A percentile compares a stretch with the other conserved stretches of the same genome.
Evolutionary conservation across 495 filamentous ascomycete genomes (phyloP).

Genomic region (Daldinia caldariorum): DNA sequence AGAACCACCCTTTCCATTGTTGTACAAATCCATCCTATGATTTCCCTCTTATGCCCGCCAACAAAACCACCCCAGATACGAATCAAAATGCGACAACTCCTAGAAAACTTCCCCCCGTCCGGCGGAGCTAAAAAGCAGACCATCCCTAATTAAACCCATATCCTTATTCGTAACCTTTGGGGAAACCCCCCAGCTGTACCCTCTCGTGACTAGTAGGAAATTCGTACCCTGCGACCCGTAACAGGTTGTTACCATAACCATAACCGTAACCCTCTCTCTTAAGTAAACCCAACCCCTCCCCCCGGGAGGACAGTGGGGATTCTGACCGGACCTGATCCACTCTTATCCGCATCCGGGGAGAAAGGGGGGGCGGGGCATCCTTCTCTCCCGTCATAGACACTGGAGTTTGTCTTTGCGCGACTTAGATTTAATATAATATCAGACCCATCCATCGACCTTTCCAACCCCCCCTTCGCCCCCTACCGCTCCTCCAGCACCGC

Average conservation of each 20-base stretch:
- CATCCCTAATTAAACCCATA: background rate
- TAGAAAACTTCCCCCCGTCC: background rate
- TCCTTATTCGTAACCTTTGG: conserved; percentile 14
- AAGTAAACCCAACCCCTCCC: background rate
- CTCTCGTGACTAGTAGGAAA: conserved; percentile 18
- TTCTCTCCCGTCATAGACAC: background rate
- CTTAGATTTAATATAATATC: too few species aligned
- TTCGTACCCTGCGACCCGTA: conserved; percentile 22
- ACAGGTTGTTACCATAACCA: conserved; percentile 11
- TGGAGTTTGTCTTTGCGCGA: too few species aligned
- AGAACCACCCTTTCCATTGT: conserved; percentile 4
- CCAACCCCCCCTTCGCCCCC: background rate
- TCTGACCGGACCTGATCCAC: background rate
- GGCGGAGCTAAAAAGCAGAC: background rate
- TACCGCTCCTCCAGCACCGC: conserved; percentile 58
- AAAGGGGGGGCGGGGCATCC: too few species aligned
- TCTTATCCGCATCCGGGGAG: background rate
- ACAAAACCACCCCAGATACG: conserved; percentile 11
- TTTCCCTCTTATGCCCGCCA: background rate
- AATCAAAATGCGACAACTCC: background rate
- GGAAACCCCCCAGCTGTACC: background rate
- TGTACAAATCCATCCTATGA: background rate
- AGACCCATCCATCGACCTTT: too few species aligned
- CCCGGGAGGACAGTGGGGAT: background rate
- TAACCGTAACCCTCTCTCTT: too few species aligned